A percentile compares a stretch with the other conserved stretches of the same genome.
Evolutionary conservation across 257 asterid species (phyloP).

Genomic region (Solanum habrochaites): DNA sequence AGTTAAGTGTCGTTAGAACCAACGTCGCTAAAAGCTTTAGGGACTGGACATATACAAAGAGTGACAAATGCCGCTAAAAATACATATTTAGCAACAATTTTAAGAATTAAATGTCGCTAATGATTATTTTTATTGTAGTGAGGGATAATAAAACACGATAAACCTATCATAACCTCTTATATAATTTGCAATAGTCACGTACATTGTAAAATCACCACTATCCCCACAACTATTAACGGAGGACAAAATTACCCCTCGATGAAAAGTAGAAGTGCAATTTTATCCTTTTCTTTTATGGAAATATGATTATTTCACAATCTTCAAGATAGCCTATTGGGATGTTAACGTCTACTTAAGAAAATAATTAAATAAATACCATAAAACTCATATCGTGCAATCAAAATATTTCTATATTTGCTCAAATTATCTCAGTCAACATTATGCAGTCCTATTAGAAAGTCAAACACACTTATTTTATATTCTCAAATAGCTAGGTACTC

Average conservation of each 20-base stretch:
- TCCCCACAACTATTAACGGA: neutral
- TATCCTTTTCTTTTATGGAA: neutral
- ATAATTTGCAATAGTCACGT: neutral
- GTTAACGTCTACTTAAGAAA: neutral
- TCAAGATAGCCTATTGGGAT: neutral
- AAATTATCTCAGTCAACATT: neutral
- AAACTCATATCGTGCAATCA: no score
- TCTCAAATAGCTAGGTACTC: neutral
- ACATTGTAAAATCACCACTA: neutral
- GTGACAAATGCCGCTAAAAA: no score
- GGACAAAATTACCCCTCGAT: neutral
- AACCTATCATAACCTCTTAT: neutral
- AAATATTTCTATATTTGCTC: neutral
- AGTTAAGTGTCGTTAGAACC: no score
- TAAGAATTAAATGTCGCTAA: no score
- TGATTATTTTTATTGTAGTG: no score
- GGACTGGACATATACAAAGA: no score
- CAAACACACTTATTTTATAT: neutral
- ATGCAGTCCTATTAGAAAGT: neutral
- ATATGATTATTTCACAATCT: neutral
- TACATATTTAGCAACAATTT: fast-evolving
- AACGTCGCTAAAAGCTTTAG: no score
- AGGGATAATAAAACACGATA: no score
- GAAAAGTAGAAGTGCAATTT: neutral
- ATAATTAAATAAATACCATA: neutral